phyloP scores from a whole-genome alignment of 768 basidiomycete species.

The Thelephora ganbajun region DNA sequence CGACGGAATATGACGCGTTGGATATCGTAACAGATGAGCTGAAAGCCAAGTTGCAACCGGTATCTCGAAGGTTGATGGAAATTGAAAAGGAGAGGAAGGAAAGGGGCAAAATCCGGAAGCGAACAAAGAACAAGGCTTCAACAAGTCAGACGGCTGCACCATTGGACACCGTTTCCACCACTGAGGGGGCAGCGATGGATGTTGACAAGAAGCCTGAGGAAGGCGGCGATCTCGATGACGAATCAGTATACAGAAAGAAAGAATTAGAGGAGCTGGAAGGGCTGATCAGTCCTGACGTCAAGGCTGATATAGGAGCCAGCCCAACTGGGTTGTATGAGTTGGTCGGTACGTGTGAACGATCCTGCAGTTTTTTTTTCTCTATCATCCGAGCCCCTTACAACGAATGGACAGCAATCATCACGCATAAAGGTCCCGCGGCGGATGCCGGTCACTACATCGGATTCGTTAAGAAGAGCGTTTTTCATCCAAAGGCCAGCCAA shows the following conservation, averaged over 20 bases:
- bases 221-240: constrained; percentile 44
- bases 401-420: constrained; percentile 67
- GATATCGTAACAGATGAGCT: constrained; percentile 77
- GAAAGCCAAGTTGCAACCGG: constrained; percentile 53
- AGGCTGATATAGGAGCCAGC: constrained; percentile 60
- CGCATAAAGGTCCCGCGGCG: constrained; percentile 92
- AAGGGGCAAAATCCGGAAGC: constrained; percentile 67
- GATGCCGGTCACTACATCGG: constrained; percentile 95
- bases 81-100: constrained; percentile 77
- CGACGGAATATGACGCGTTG: constrained; percentile 73
- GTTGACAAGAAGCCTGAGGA: constrained; percentile 16
- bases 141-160: constrained; percentile 10
- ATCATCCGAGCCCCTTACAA: constrained; percentile 1
- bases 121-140: constrained; percentile 33
- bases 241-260: constrained; percentile 43
- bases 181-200: constrained; percentile 10
- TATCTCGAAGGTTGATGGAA: constrained; percentile 59
- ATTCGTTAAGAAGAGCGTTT: constrained; percentile 69
- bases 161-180: constrained; percentile 12
- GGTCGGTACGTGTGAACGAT: constrained; percentile 43
- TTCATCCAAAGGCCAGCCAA: constrained; percentile 23
- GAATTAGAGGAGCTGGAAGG: constrained; percentile 54
- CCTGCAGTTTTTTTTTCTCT: not conserved
- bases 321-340: constrained; percentile 82
- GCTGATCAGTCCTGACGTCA: constrained; percentile 50